These are phyloP conservation scores for Kwoniella shandongensis DNA, from an alignment of 768 basidiomycete genomes.

Conservation along the genomic window DNA sequence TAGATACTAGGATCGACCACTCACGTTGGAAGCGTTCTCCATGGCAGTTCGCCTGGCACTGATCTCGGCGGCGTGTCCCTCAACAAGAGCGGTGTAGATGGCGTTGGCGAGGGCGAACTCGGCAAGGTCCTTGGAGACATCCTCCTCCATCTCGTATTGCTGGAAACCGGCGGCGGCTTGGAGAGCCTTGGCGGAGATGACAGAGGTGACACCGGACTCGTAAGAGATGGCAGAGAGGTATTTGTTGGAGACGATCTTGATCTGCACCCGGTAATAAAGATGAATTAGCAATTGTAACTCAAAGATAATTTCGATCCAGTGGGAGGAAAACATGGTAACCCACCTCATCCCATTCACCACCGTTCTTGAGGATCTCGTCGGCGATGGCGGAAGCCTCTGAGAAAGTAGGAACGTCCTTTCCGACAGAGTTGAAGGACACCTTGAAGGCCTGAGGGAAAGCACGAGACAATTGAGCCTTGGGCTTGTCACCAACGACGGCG, in stretches of 20 bases:
- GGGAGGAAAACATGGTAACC: too few species aligned
- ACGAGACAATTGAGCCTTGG: constrained; percentile 84
- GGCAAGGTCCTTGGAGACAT: constrained; percentile 84
- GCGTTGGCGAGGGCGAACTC: constrained; percentile 97
- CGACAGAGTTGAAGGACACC: constrained; percentile 95
- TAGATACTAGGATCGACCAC: constrained; percentile 5
- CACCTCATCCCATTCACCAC: constrained; percentile 78
- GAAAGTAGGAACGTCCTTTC: constrained; percentile 95
- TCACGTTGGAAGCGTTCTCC: constrained; percentile 92
- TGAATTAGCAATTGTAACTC: background rate
- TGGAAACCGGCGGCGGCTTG: constrained; percentile 86
- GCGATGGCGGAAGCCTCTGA: constrained; percentile 92
- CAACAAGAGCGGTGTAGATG: constrained; percentile 87
- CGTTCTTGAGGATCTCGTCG: constrained; percentile 83
- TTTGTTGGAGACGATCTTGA: constrained; percentile 58
- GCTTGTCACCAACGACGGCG: constrained; percentile 95
- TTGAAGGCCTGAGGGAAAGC: constrained; percentile 65
- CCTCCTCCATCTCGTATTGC: constrained; percentile 97
- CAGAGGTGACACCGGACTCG: constrained; percentile 70
- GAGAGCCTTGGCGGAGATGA: constrained; percentile 78
- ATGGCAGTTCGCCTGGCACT: constrained; percentile 84
- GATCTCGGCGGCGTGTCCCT: constrained; percentile 91
- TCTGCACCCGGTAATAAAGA: constrained; percentile 26
- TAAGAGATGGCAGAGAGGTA: constrained; percentile 73
- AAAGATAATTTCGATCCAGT: too few species aligned